Base-by-base conservation (phyloP, 2,329 filamentous ascomycete genomes). In the Verticillium longisporum region DNA sequence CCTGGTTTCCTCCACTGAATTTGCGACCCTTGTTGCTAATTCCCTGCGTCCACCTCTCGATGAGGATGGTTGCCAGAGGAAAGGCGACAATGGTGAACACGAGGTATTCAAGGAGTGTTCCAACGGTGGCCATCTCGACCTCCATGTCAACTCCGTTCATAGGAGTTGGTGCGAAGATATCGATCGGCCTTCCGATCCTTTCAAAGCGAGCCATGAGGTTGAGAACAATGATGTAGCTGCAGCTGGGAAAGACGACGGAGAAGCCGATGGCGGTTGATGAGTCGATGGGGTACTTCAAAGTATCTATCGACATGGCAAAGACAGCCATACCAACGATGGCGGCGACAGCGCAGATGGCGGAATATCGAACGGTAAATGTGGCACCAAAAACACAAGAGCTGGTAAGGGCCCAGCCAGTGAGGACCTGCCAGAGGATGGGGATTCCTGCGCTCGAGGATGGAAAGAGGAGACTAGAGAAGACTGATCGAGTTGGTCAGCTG, bases 11-110 rank as follows among this genome's bases (percentile, higher is more conserved):
- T 11, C 61, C 56, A 37, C 63, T 61, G 37, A 66, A 60, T 15
- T 65, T 37, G 82, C 71, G 14, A 75, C 83, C 73, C 84, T 86
- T 64, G 84, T 77, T 61, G 87, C 78, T 87, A 85, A 90, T 37
- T 9, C 69, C 69, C 36, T 70, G 69, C 10, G 71, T 57, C 14
- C 32, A 58, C 37, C 9, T 58, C 14, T 58, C 56, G 11, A 58
- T 33, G 3, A 58, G 33, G 4, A 58, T 50, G 26, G 56, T 15
- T 1, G 50, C 6, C 6, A 58, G 13, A 1, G 56, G 56, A 21
- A 50, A 58, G 2, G 21, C 21, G 5, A 58, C 56, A 11, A 58
- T 58, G 56, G 13, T 58, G 4, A 58, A 15, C 3, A 37, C 33
- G 1, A 58, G 32, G 56, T 64, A 58, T n/a, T 26, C 37, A 21